Base-by-base conservation (phyloP, 768 basidiomycete species). In the Omphalotus guepiniiformis region DNA sequence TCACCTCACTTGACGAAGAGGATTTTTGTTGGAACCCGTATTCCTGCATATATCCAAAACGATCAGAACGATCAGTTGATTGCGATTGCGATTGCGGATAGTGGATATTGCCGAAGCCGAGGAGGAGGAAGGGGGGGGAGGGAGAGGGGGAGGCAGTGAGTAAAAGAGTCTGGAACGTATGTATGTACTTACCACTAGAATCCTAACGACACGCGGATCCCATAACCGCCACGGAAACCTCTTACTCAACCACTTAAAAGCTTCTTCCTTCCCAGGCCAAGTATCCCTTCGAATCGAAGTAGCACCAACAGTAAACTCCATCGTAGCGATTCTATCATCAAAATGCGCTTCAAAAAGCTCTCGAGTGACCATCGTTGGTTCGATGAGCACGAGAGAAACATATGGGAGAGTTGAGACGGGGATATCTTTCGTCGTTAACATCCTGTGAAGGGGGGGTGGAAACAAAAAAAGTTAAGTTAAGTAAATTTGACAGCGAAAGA, bases 201-300 rank as follows among this genome's bases (percentile, higher is more conserved):
- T 42, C 5, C 55, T 60, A 15, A 76, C 42, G 1, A 70, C 66
- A 4, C 70, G 62, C 2, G 62, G 57, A 54, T 79, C 72, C 74
- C 74, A 79, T 6, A 52, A 53, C 28, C 58, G 68, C 75, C 76
- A 80, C 1, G 76, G 76, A 37, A 63, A 53, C 9, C 71, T 64
- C 36, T 68, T 66, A n/a, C 50, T 58, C 39, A 77, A 71, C 59
- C 73, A 77, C 25, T 52, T 41, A 13, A 64, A 64, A 1, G 77
- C 79, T 13, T 66, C 66, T 22, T 70, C 64, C 22, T 63, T 59
- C 13, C 65, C 71, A 1, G 53, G 46, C 76, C 76, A 80, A 2
- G 53, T 57, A 44, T 71, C 61, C 9, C 68, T 63, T 15, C 76
- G 68, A n/a, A 68, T 69, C 29, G 49, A 35, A 16, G 60, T 61